Percentiles rank a stretch among this genome's conserved stretches.
Conservation (phyloP, 2,329 filamentous ascomycete genomes). For the Penicillium sp. region DNA sequence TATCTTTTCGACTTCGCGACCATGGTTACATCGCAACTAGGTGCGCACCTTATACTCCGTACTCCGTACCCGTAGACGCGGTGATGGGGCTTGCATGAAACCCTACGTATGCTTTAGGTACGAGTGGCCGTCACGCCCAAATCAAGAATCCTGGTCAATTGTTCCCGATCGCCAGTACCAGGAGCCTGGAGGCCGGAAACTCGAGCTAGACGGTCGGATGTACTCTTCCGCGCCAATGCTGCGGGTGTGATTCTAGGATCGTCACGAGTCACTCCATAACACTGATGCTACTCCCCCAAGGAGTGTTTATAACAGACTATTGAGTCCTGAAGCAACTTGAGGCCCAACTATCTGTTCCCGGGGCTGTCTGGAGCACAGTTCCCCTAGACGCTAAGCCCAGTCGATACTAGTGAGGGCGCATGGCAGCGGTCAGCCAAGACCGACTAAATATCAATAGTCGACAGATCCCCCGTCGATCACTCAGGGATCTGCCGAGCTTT, state of each 20-base stretch:
- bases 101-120: background rate
- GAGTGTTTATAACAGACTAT: slow-evolving; percentile 15
- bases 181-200: background rate
- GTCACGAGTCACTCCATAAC: slow-evolving; percentile 5
- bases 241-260: slow-evolving; percentile 9
- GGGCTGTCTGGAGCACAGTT: slow-evolving; percentile 1
- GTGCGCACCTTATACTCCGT: background rate
- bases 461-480: slow-evolving; percentile 42
- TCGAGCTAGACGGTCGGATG: slow-evolving; percentile 13
- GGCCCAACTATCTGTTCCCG: slow-evolving; percentile 10
- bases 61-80: background rate
- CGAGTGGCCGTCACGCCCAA: background rate
- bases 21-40: background rate
- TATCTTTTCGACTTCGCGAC: background rate
- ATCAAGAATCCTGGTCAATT: background rate
- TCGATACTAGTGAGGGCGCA: slow-evolving; percentile 12
- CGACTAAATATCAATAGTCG: slow-evolving; percentile 42
- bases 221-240: slow-evolving; percentile 2
- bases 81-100: slow-evolving; percentile 13
- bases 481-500: slow-evolving; percentile 33
- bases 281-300: background rate
- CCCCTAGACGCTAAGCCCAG: slow-evolving; percentile 5
- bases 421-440: slow-evolving; percentile 34
- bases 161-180: background rate
- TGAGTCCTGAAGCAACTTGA: slow-evolving; percentile 22